A percentile compares a stretch with the other conserved stretches of the same genome.
phyloP scores from a whole-genome alignment of 2,329 filamentous ascomycete genomes.

The Elsinoe fawcettii region DNA sequence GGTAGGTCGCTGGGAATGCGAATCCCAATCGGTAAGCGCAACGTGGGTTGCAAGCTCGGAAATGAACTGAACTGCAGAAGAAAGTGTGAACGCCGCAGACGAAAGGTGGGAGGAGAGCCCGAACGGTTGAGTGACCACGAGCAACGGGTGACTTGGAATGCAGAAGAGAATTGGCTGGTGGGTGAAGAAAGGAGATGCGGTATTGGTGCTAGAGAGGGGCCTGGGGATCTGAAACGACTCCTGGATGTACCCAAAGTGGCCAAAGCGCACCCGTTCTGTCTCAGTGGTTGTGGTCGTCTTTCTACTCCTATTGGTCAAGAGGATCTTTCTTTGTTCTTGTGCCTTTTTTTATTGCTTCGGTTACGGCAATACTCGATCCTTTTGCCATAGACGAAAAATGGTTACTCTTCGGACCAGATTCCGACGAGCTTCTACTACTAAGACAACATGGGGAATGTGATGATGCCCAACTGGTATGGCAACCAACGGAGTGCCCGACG shows the following conservation, averaged over 20 bases:
- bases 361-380: neutral
- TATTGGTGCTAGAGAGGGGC: neutral
- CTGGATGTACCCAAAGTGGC: conserved; percentile 1
- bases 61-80: neutral
- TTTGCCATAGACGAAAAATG: neutral
- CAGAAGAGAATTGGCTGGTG: conserved; percentile 6
- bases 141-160: conserved; percentile 4
- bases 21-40: conserved; percentile 9
- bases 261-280: conserved; percentile 1
- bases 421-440: neutral
- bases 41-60: conserved; percentile 2
- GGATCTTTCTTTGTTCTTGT: neutral
- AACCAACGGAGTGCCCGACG: conserved; percentile 7
- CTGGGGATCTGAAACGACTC: neutral
- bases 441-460: conserved; percentile 1
- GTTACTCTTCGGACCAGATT: neutral
- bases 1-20: neutral
- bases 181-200: neutral
- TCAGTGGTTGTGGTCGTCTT: neutral
- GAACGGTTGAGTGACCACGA: conserved; percentile 9
- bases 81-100: neutral
- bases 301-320: neutral
- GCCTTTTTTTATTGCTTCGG: conserved; percentile 2
- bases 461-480: neutral
- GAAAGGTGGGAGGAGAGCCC: neutral